Conservation (phyloP, 73 alveolate genomes). For the Tetrahymena malaccensis region DNA sequence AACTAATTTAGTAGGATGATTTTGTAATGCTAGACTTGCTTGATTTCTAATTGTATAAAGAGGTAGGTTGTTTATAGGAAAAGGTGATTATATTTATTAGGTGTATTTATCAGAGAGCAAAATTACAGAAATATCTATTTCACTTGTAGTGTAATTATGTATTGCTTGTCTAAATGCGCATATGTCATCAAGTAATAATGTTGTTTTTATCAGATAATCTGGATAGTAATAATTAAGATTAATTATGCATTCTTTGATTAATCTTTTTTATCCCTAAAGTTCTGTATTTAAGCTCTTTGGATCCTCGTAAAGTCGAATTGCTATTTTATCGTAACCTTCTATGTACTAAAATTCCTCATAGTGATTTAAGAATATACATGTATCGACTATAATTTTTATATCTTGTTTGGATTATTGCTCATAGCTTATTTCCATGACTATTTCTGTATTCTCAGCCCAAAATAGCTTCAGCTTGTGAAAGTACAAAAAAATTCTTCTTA, state of each 20-base stretch:
- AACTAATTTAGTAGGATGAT: neutral
- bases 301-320: neutral
- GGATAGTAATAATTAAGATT: neutral
- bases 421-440: neutral
- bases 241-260: neutral
- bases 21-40: neutral
- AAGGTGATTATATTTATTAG: neutral
- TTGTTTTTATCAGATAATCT: neutral
- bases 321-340: neutral
- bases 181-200: neutral
- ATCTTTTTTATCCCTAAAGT: neutral
- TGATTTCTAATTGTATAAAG: neutral
- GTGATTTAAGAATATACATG: neutral
- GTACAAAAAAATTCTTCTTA: neutral
- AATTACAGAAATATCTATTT: neutral
- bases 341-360: neutral
- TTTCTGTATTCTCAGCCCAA: neutral
- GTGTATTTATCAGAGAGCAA: neutral
- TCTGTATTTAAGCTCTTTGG: neutral
- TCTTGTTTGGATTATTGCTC: neutral
- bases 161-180: neutral
- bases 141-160: neutral
- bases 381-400: neutral
- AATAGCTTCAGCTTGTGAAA: neutral
- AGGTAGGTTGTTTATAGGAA: neutral